Conservation (phyloP, 768 basidiomycete species). For the Suillus luteus region DNA sequence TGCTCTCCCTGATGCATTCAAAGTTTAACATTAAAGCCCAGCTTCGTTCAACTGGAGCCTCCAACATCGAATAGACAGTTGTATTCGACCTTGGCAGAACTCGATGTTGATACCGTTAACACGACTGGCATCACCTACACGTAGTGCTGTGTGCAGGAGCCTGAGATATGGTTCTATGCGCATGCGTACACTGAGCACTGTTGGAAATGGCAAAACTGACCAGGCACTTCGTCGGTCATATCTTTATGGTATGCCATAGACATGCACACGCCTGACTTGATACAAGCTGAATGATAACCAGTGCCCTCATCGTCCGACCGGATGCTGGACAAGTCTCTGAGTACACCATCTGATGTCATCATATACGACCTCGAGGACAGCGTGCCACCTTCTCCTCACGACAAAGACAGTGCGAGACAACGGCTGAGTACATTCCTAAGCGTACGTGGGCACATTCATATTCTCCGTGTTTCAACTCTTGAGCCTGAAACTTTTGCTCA, state of each 20-base stretch:
- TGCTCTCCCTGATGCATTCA: neutral
- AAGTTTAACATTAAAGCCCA: neutral
- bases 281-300: slow-evolving; percentile 24
- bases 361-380: slow-evolving; percentile 93
- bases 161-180: neutral
- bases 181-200: neutral
- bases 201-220: neutral
- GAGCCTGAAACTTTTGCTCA: neutral
- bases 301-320: slow-evolving; percentile 81
- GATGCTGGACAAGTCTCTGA: slow-evolving; percentile 80
- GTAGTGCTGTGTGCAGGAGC: neutral
- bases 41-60: neutral
- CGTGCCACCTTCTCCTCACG: slow-evolving; percentile 58
- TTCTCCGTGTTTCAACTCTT: slow-evolving; percentile 1
- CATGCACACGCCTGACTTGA: neutral
- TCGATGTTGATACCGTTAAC: neutral
- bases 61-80: neutral
- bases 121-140: neutral
- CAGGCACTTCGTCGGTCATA: slow-evolving; percentile 6
- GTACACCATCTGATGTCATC: slow-evolving; percentile 64
- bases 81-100: neutral
- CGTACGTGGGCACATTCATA: slow-evolving; percentile 37
- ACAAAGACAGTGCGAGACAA: slow-evolving; percentile 60
- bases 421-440: slow-evolving; percentile 57
- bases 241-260: slow-evolving; percentile 3